Conservation (phyloP, 2,329 filamentous ascomycete species). For the Fusarium longipes region DNA sequence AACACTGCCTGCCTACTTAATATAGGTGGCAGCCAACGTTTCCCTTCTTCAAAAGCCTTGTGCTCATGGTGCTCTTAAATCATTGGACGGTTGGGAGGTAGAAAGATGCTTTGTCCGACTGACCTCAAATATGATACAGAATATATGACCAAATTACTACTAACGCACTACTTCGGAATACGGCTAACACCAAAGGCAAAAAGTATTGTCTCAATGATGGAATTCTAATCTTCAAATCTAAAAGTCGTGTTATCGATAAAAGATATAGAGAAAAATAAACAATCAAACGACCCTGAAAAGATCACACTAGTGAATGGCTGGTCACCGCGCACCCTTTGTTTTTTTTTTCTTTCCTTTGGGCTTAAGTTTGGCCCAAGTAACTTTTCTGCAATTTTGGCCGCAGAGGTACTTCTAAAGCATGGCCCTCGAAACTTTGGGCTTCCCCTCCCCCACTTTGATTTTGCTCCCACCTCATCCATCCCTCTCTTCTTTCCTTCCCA, state of each 20-base stretch:
- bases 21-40: too few species aligned
- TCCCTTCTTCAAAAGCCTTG: conserved; percentile 9
- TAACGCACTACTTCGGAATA: too few species aligned
- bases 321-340: conserved; percentile 39
- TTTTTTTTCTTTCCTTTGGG: conserved; percentile 33
- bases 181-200: background rate
- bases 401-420: conserved; percentile 18
- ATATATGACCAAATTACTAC: background rate
- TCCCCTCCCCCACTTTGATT: conserved; percentile 46
- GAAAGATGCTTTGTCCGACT: background rate
- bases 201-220: background rate
- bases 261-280: conserved; percentile 8
- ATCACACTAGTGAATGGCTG: conserved; percentile 29
- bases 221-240: background rate
- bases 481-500: conserved; percentile 43
- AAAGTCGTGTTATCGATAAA: conserved; percentile 4
- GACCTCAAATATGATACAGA: background rate
- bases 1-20: background rate
- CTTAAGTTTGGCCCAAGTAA: conserved; percentile 26
- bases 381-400: conserved; percentile 14
- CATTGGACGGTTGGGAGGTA: background rate
- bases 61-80: background rate
- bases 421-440: conserved; percentile 36
- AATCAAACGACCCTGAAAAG: conserved; percentile 19
- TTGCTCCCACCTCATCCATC: conserved; percentile 40